Percentiles rank a stretch among this genome's conserved stretches.
Evolutionary conservation across 208 protist species (phyloP).

Genomic region (Trypanosoma avium): DNA sequence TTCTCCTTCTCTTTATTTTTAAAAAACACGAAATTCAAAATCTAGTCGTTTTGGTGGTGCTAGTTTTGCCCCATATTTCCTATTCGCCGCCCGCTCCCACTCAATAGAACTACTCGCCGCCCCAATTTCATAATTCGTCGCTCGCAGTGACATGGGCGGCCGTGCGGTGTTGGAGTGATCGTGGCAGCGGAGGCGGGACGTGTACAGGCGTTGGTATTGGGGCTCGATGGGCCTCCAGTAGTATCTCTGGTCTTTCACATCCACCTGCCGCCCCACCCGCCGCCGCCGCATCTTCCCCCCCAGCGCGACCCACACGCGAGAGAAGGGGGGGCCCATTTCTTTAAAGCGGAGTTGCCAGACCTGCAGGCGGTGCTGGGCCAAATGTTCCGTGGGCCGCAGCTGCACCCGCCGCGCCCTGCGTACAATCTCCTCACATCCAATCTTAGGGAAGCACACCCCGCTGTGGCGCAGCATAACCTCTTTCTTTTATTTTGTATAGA

Average conservation of each 20-base stretch:
- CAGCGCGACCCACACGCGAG: conserved; percentile 85
- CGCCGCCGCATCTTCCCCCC: conserved; percentile 91
- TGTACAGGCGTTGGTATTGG: conserved; percentile 91
- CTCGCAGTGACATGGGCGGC: conserved; percentile 67
- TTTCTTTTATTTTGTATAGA: neutral
- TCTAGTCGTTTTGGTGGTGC: conserved; percentile 75
- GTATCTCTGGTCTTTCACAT: conserved; percentile 88
- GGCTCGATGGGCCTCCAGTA: conserved; percentile 91
- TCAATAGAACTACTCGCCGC: conserved; percentile 45
- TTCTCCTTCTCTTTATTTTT: no score
- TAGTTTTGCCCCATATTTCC: conserved; percentile 71
- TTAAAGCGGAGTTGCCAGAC: conserved; percentile 89
- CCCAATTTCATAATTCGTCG: conserved; percentile 77
- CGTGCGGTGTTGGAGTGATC: conserved; percentile 62
- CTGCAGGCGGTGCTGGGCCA: conserved; percentile 79
- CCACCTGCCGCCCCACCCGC: conserved; percentile 83
- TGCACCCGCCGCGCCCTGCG: conserved; percentile 74
- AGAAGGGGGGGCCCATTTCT: conserved; percentile 86
- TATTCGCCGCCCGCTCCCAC: conserved; percentile 73
- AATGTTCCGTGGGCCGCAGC: conserved; percentile 64
- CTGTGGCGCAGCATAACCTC: conserved; percentile 71
- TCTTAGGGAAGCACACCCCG: conserved; percentile 58
- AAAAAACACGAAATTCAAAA: conserved; percentile 90
- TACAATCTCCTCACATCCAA: conserved; percentile 81
- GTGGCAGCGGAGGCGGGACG: conserved; percentile 70